Percentiles rank a stretch among this genome's conserved stretches.
Conservation (phyloP, 352 stramenopile genomes). For the Peronosclerospora sorghi region DNA sequence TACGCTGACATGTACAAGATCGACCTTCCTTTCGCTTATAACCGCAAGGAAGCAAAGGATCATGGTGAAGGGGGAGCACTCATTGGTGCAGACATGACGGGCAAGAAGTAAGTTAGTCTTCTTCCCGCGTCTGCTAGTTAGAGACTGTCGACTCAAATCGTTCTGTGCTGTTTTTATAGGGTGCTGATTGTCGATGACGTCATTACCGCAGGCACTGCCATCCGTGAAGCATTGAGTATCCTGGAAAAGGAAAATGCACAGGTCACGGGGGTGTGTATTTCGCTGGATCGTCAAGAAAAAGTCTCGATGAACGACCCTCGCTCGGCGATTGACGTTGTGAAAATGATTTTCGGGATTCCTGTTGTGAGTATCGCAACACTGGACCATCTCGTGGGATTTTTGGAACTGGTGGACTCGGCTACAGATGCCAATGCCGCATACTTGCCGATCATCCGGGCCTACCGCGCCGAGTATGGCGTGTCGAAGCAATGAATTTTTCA, state of each 20-base stretch:
- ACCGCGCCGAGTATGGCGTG: slow-evolving; percentile 69
- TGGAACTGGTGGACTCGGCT: slow-evolving; percentile 42
- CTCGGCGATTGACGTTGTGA: slow-evolving; percentile 91
- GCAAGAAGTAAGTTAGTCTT: slow-evolving; percentile 70
- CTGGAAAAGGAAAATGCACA: slow-evolving; percentile 85
- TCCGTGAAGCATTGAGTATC: slow-evolving; percentile 90
- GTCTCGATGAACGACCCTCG: slow-evolving; percentile 86
- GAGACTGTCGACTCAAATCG: background rate
- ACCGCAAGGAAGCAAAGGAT: slow-evolving; percentile 99
- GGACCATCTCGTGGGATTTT: slow-evolving; percentile 87
- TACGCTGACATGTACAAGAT: slow-evolving; percentile 87
- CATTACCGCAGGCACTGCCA: slow-evolving; percentile 98
- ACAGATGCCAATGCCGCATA: slow-evolving; percentile 49
- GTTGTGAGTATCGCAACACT: slow-evolving; percentile 93
- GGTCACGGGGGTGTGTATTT: slow-evolving; percentile 94
- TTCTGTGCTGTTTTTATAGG: slow-evolving; percentile 16
- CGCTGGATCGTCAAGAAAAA: slow-evolving; percentile 96
- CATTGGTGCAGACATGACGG: slow-evolving; percentile 90
- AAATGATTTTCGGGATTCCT: slow-evolving; percentile 82
- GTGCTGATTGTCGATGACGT: slow-evolving; percentile 99
- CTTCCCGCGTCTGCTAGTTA: background rate
- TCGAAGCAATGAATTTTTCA: slow-evolving; percentile 26
- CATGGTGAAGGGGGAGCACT: slow-evolving; percentile 96
- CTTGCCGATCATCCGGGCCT: slow-evolving; percentile 57
- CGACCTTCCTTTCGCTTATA: slow-evolving; percentile 95